A percentile compares a stretch with the other conserved stretches of the same genome.
These are phyloP conservation scores for Paecilomyces niveus DNA, from an alignment of 2,329 filamentous ascomycete species.

Conservation along the genomic window DNA sequence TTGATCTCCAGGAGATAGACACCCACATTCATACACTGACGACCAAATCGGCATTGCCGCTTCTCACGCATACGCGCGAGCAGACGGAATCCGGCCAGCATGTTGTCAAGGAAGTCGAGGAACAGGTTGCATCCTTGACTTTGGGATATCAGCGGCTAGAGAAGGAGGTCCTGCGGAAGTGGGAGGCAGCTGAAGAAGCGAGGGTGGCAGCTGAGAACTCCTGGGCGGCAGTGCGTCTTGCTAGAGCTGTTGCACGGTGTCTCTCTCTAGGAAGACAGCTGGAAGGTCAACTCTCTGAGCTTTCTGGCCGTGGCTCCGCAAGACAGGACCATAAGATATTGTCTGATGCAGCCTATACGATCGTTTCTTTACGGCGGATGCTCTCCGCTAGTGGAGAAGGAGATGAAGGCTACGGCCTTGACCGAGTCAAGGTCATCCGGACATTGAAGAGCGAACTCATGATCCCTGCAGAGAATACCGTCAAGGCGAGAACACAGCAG, in stretches of 20 bases:
- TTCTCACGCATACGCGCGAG: constrained; percentile 69
- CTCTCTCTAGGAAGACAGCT: constrained; percentile 78
- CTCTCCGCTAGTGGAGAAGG: constrained; percentile 60
- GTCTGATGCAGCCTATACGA: constrained; percentile 72
- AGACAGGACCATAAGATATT: constrained; percentile 71
- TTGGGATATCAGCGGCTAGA: constrained; percentile 81
- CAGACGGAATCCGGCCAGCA: constrained; percentile 66
- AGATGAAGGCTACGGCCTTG: constrained; percentile 70
- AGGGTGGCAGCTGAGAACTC: constrained; percentile 68
- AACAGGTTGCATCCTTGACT: constrained; percentile 71
- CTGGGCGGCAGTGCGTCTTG: constrained; percentile 71
- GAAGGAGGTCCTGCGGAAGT: constrained; percentile 76
- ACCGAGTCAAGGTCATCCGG: constrained; percentile 63
- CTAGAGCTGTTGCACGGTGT: constrained; percentile 68
- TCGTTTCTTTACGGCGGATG: constrained; percentile 68
- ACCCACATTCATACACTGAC: constrained; percentile 89
- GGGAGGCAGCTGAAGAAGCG: constrained; percentile 79
- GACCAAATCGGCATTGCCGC: constrained; percentile 71
- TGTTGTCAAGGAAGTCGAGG: constrained; percentile 69
- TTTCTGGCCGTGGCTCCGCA: constrained; percentile 40
- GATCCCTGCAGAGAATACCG: constrained; percentile 62
- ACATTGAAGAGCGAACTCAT: constrained; percentile 64
- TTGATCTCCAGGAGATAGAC: constrained; percentile 95
- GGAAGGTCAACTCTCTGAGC: constrained; percentile 74
- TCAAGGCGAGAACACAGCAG: constrained; percentile 69